A percentile compares a stretch with the other conserved stretches of the same genome.
These are phyloP conservation scores for Niebla homalea DNA, from an alignment of 495 filamentous ascomycete genomes.

Conservation along the genomic window DNA sequence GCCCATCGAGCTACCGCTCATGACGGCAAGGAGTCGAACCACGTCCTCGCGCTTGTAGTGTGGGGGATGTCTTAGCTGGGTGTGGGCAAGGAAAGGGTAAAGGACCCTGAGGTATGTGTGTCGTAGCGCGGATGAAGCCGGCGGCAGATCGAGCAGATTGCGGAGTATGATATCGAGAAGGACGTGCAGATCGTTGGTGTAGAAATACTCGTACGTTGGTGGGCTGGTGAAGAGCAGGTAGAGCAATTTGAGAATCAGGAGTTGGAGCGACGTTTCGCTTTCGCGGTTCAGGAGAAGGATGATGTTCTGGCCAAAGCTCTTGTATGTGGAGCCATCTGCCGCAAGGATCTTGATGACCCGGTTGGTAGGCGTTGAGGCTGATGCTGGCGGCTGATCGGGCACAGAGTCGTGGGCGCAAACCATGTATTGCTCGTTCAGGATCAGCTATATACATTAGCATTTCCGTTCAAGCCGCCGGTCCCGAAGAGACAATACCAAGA, in stretches of 20 bases:
- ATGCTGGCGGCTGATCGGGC: slow-evolving; percentile 22
- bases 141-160: slow-evolving; percentile 83
- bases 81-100: slow-evolving; percentile 79
- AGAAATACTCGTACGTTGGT: slow-evolving; percentile 93
- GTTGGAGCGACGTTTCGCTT: slow-evolving; percentile 81
- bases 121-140: slow-evolving; percentile 62
- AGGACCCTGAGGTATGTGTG: slow-evolving; percentile 98
- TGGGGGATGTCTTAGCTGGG: slow-evolving; percentile 70
- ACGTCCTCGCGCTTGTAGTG: slow-evolving; percentile 90
- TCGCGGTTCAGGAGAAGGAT: slow-evolving; percentile 93
- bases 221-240: slow-evolving; percentile 89
- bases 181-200: slow-evolving; percentile 90
- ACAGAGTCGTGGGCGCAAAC: slow-evolving; percentile 48
- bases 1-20: slow-evolving; percentile 36
- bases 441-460: slow-evolving; percentile 45
- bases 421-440: slow-evolving; percentile 98
- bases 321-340: slow-evolving; percentile 62
- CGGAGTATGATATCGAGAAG: slow-evolving; percentile 92
- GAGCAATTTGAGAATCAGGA: slow-evolving; percentile 87
- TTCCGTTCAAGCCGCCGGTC: background rate
- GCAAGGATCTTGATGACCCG: slow-evolving; percentile 83
- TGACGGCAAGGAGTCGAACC: slow-evolving; percentile 53
- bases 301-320: slow-evolving; percentile 95
- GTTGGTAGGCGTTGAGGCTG: slow-evolving; percentile 57
- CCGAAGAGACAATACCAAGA: slow-evolving; percentile 50